Base-by-base conservation (phyloP, 2,329 filamentous ascomycete species). In the Apiospora hydei region DNA sequence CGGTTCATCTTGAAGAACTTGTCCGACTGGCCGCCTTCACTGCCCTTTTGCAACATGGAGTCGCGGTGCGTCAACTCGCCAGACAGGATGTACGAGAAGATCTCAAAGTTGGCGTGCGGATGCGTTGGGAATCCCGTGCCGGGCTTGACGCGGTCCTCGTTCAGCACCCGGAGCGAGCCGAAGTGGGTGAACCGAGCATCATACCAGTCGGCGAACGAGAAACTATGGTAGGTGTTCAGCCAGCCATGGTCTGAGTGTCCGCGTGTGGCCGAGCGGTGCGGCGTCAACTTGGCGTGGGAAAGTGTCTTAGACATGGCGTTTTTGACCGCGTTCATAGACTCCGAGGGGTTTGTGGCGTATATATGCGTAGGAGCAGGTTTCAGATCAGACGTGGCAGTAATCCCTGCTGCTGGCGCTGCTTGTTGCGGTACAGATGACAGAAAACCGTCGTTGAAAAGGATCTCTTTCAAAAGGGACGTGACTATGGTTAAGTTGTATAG, bases 31-130 rank as follows among this genome's bases (percentile, higher is more conserved):
- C 80, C 86, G 30, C 87, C 89, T 78, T 92, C 91, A 26, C 85
- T 82, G 66, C 90, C 90, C 82, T 91, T 94, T 81, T 89, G 89
- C 77, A 94, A 89, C 91, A 97, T 95, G 73, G 90, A 93, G 83
- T 97, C 94, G 67, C 94, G 92, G 84, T 97, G 95, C 67, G 95
- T 96, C 74, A 97, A 88, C 83, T 96, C 93, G 75, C 95, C 94
- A 67, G 87, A 90, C n/a, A 97, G 86, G 78, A 97, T 92, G 83
- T 97, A 96, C 79, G 88, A 92, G 87, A 96, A 97, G 83, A 97
- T 97, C 82, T 97, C 93, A 81, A 94, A 95, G 81, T 97, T 93
- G 74, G 92, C 89, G 82, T 97, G 95, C 38, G 91, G 91, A 80
- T 97, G 95, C 0, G 93, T 95, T 4, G 94, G 94, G 83, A 97